These are phyloP conservation scores for Fraxinus anomala DNA, from an alignment of 257 asterid genomes.

Conservation along the genomic window DNA sequence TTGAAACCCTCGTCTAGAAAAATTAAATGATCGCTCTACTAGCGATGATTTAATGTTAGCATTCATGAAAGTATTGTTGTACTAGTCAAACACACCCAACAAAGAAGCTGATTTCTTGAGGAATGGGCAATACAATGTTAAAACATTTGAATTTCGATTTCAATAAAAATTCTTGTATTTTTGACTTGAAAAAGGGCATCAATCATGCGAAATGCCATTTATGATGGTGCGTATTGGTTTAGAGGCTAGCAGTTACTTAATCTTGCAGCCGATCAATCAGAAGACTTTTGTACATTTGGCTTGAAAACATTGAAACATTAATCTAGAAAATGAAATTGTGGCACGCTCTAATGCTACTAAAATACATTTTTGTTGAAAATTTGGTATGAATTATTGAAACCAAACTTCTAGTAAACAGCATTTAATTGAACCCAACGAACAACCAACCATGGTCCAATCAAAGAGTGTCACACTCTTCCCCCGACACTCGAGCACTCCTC, in stretches of 20 bases:
- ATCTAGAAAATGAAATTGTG: neutral
- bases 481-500: neutral
- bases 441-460: neutral
- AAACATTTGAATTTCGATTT: too few species aligned
- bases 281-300: neutral
- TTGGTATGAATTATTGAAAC: neutral
- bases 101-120: too few species aligned
- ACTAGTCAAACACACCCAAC: too few species aligned
- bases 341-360: neutral
- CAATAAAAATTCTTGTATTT: too few species aligned
- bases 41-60: too few species aligned
- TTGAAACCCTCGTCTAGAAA: too few species aligned
- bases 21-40: too few species aligned
- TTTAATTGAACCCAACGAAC: constrained; percentile 1
- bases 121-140: too few species aligned
- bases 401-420: neutral
- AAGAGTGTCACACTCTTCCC: neutral
- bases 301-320: too few species aligned
- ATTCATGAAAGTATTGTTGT: too few species aligned
- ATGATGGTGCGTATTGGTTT: neutral
- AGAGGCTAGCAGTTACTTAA: neutral
- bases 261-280: too few species aligned
- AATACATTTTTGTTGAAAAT: neutral
- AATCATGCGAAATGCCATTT: neutral
- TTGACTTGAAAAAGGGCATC: too few species aligned